phyloP scores from a whole-genome alignment of 164 flowering plant species.

The Vitis labrusca region DNA sequence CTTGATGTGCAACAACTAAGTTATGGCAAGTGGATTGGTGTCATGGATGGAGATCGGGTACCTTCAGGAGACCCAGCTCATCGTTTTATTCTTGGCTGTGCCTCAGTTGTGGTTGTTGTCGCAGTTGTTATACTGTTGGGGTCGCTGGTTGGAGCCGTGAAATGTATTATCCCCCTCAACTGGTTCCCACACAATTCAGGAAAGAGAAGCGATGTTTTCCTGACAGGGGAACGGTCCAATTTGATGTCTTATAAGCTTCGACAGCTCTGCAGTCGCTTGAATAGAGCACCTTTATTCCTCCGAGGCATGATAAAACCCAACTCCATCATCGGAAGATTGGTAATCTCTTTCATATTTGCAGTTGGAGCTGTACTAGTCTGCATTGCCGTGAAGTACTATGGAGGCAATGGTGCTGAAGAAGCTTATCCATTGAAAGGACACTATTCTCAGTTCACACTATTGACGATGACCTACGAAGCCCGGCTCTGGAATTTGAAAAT shows the following conservation, averaged over 20 bases:
- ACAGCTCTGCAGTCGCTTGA: slow-evolving; percentile 67
- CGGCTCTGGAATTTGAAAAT: slow-evolving; percentile 92
- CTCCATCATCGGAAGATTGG: slow-evolving; percentile 47
- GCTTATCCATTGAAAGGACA: slow-evolving; percentile 68
- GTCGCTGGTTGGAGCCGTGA: slow-evolving; percentile 72
- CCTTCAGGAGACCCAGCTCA: slow-evolving; percentile 71
- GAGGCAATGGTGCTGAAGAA: slow-evolving; percentile 83
- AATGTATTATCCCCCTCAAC: slow-evolving; percentile 63
- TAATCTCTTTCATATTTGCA: slow-evolving; percentile 39
- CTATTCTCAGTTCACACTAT: slow-evolving; percentile 82
- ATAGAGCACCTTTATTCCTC: slow-evolving; percentile 41
- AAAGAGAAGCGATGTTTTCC: slow-evolving; percentile 58
- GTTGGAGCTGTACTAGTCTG: slow-evolving; percentile 56
- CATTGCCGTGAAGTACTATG: slow-evolving; percentile 55
- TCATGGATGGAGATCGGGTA: slow-evolving; percentile 89
- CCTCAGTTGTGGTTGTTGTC: slow-evolving; percentile 45
- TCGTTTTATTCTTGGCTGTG: slow-evolving; percentile 62
- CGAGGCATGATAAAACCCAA: slow-evolving; percentile 57
- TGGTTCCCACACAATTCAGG: slow-evolving; percentile 57
- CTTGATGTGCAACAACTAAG: slow-evolving; percentile 75
- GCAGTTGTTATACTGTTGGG: slow-evolving; percentile 55
- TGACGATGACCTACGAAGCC: slow-evolving; percentile 92
- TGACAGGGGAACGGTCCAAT: slow-evolving; percentile 52
- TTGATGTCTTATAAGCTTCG: slow-evolving; percentile 51
- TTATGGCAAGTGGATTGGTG: slow-evolving; percentile 76